Percentiles rank a stretch among this genome's conserved stretches.
phyloP scores from a whole-genome alignment of 2,329 filamentous ascomycete genomes.

The Xylariaceae sp. region DNA sequence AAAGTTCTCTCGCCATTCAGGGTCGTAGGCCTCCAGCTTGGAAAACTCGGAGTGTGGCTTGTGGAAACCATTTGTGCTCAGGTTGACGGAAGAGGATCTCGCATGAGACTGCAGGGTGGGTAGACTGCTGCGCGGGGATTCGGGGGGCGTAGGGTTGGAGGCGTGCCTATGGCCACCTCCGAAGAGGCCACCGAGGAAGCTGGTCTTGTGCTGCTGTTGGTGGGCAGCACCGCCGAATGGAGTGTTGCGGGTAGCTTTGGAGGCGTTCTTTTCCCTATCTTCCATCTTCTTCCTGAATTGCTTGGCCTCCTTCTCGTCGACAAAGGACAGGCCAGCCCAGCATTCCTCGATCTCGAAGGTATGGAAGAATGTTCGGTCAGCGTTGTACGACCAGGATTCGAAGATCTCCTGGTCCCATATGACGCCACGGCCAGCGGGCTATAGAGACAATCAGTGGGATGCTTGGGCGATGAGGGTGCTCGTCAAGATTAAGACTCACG shows the following conservation, averaged over 20 bases:
- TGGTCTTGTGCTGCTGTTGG: slow-evolving; percentile 42
- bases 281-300: slow-evolving; percentile 97
- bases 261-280: slow-evolving; percentile 91
- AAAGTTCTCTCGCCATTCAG: slow-evolving; percentile 62
- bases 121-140: slow-evolving; percentile 46
- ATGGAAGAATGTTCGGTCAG: slow-evolving; percentile 96
- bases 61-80: slow-evolving; percentile 36
- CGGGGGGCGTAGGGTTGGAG: slow-evolving; percentile 53
- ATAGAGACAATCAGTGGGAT: slow-evolving; percentile 15
- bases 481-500: slow-evolving; percentile 48
- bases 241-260: slow-evolving; percentile 76
- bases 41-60: slow-evolving; percentile 53
- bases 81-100: slow-evolving; percentile 40
- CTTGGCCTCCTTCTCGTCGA: slow-evolving; percentile 95
- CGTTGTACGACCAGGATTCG: slow-evolving; percentile 90
- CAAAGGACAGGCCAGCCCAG: slow-evolving; percentile 83
- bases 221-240: slow-evolving; percentile 60
- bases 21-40: slow-evolving; percentile 60
- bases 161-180: slow-evolving; percentile 57
- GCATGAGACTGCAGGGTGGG: slow-evolving; percentile 34
- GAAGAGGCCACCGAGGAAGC: slow-evolving; percentile 59
- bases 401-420: slow-evolving; percentile 99
- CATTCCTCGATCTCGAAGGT: slow-evolving; percentile 95
- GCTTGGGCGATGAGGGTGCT: slow-evolving; percentile 3
- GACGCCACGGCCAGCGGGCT: slow-evolving; percentile 77